These are phyloP conservation scores for Basidioascus undulatus DNA, from an alignment of 768 basidiomycete species.

Conservation along the genomic window DNA sequence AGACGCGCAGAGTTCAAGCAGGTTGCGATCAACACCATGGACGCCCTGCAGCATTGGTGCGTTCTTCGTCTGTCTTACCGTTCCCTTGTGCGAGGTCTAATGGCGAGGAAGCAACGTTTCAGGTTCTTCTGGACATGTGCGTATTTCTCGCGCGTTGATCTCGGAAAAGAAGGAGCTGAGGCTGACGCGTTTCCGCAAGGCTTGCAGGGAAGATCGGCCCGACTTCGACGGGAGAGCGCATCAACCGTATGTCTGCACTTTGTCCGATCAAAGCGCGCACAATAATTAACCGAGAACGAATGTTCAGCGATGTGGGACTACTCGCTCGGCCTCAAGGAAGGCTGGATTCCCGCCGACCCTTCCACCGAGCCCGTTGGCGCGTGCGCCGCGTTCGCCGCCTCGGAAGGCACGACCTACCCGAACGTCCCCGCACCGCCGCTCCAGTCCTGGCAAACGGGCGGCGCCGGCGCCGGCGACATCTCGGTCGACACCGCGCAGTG, in stretches of 20 bases:
- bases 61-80: too few relatives aligned
- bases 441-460: conserved; percentile 48
- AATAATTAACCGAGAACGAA: too few relatives aligned
- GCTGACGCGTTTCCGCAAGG: background rate
- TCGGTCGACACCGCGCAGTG: too few relatives aligned
- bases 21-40: conserved; percentile 71
- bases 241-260: too few relatives aligned
- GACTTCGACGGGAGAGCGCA: conserved; percentile 28
- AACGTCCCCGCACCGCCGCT: conserved; percentile 27
- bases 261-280: too few relatives aligned
- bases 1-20: conserved; percentile 41
- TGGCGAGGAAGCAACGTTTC: background rate
- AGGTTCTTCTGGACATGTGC: conserved; percentile 99
- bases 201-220: conserved; percentile 48
- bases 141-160: conserved; percentile 20
- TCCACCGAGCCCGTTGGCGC: conserved; percentile 43
- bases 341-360: conserved; percentile 84
- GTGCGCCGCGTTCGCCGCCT: conserved; percentile 31
- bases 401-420: conserved; percentile 15
- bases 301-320: conserved; percentile 97
- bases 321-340: conserved; percentile 63
- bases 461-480: conserved; percentile 43
- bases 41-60: conserved; percentile 65
- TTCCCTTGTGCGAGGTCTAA: too few relatives aligned
- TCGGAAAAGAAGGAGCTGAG: conserved; percentile 1